Conservation (phyloP, 306 rosid species). For the Cyclanthera cordifolia region DNA sequence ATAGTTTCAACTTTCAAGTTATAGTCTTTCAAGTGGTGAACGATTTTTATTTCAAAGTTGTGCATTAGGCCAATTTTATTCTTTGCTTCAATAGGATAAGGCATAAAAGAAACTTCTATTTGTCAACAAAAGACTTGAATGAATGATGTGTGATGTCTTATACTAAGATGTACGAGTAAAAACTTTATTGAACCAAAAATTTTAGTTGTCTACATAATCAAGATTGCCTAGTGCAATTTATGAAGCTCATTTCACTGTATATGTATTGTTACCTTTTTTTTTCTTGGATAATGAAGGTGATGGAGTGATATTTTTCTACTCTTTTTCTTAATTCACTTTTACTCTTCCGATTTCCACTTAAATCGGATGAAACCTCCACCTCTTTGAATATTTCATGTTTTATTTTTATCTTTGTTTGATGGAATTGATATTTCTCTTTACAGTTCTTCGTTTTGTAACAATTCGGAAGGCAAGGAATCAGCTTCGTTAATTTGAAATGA, state of each 20-base stretch:
- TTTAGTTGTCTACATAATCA: too few species aligned
- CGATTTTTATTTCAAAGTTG: neutral
- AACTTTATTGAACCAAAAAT: neutral
- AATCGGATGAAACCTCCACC: neutral
- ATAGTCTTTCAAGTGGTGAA: neutral
- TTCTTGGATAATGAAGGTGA: neutral
- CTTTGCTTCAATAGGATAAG: neutral
- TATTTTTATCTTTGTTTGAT: neutral
- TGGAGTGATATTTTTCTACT: neutral
- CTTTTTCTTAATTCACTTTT: neutral
- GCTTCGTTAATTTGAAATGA: conserved; percentile 13
- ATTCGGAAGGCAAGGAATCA: neutral
- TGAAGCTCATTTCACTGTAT: neutral
- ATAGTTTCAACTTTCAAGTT: neutral
- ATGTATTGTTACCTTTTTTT: neutral
- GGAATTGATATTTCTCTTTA: neutral
- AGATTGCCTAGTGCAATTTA: neutral
- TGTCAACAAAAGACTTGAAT: too few species aligned
- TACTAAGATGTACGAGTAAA: neutral
- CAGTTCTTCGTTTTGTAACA: neutral
- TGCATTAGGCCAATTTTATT: neutral
- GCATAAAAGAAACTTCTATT: neutral
- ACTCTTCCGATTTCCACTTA: neutral
- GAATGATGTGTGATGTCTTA: neutral
- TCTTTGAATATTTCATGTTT: neutral